phyloP scores from a whole-genome alignment of 2,329 filamentous ascomycete species.

The Penicillium sp. region DNA sequence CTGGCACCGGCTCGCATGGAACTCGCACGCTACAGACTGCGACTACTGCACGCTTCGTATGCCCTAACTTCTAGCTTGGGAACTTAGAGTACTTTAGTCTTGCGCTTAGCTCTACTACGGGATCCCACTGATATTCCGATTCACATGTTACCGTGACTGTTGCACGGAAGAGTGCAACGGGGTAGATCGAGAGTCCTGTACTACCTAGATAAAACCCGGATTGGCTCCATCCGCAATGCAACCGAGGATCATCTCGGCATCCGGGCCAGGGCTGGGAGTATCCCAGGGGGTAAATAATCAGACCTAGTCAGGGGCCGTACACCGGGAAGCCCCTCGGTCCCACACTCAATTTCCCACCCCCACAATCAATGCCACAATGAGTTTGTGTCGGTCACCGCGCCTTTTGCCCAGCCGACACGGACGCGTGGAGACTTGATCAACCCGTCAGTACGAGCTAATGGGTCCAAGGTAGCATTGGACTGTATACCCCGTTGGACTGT shows the following conservation, averaged over 20 bases:
- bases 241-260: not conserved
- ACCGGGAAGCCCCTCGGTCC: not conserved
- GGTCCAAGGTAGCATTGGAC: not conserved
- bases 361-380: not conserved
- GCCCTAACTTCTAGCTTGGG: not conserved
- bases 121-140: not conserved
- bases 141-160: not conserved
- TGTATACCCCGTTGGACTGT: not conserved
- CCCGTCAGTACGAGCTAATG: not conserved
- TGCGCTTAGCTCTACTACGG: not conserved
- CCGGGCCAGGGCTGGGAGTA: not conserved
- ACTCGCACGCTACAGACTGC: not conserved
- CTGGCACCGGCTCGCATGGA: not conserved
- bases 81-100: not conserved
- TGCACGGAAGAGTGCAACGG: not conserved
- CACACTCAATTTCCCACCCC: not conserved
- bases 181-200: too few species aligned
- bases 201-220: not conserved
- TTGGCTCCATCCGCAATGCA: slow-evolving; percentile 6
- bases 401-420: not conserved
- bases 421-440: not conserved
- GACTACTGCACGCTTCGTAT: not conserved
- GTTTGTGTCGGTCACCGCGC: not conserved
- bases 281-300: not conserved
- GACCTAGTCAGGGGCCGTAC: not conserved